phyloP scores from a whole-genome alignment of 768 basidiomycete species.

The Naganishia antarctica region DNA sequence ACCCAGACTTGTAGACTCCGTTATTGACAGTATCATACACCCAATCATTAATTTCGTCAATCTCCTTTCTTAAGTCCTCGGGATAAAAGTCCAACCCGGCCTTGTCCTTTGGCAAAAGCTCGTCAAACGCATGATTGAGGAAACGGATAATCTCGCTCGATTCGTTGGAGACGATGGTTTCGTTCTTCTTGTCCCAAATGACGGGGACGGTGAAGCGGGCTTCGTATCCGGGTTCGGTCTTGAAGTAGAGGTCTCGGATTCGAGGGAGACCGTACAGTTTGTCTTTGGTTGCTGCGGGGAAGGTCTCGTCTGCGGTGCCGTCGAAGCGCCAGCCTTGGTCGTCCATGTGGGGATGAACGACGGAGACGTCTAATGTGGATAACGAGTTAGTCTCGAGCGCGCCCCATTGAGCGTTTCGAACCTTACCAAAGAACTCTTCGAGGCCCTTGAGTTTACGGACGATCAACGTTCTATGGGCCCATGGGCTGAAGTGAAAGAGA shows the following conservation, averaged over 20 bases:
- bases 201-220: conserved; percentile 60
- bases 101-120: conserved; percentile 62
- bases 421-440: conserved; percentile 72
- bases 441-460: conserved; percentile 86
- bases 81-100: conserved; percentile 68
- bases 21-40: conserved; percentile 48
- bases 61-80: conserved; percentile 62
- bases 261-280: conserved; percentile 65
- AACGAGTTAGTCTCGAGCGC: background rate
- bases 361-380: conserved; percentile 60
- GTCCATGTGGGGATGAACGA: conserved; percentile 83
- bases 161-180: conserved; percentile 93
- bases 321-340: conserved; percentile 82
- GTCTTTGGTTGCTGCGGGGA: conserved; percentile 69
- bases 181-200: conserved; percentile 83
- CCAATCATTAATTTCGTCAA: conserved; percentile 75
- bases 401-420: background rate
- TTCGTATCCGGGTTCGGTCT: conserved; percentile 63
- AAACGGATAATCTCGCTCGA: conserved; percentile 84
- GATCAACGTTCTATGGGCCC: conserved; percentile 89
- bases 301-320: conserved; percentile 52
- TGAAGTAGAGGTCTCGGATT: conserved; percentile 79
- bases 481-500: conserved; percentile 51
- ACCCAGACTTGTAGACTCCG: conserved; percentile 75
- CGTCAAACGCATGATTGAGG: conserved; percentile 74